phyloP scores from a whole-genome alignment of 1,284 basidiomycete species.

The Melampsora americana region DNA sequence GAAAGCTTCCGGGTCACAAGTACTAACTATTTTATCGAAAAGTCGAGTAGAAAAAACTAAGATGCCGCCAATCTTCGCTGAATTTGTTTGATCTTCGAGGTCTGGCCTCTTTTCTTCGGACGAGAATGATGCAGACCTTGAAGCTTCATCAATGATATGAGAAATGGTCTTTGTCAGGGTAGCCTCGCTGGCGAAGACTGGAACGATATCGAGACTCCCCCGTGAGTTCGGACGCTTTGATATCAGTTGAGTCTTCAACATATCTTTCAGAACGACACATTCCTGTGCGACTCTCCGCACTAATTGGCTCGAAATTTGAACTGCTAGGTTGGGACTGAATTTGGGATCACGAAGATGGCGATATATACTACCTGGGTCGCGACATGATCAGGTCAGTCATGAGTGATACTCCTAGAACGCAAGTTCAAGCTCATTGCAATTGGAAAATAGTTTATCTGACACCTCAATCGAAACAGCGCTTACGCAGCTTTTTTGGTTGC shows the following conservation, averaged over 20 bases:
- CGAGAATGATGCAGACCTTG: background rate
- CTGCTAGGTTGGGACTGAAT: constrained; percentile 20
- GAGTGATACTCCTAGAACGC: background rate
- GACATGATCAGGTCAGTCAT: background rate
- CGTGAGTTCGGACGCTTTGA: background rate
- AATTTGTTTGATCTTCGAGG: background rate
- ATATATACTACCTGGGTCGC: constrained; percentile 23
- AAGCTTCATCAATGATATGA: background rate
- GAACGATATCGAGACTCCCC: background rate
- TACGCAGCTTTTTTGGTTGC: constrained; percentile 39
- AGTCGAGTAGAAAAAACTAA: constrained; percentile 1
- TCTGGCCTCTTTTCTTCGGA: too few species aligned
- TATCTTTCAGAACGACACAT: constrained; percentile 21
- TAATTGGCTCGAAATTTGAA: constrained; percentile 35
- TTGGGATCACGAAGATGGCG: constrained; percentile 27
- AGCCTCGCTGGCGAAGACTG: constrained; percentile 11
- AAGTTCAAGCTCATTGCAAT: too few species aligned
- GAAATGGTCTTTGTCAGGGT: constrained; percentile 8
- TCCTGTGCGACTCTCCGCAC: constrained; percentile 24
- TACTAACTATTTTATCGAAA: background rate
- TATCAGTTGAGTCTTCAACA: background rate
- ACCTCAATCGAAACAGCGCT: background rate
- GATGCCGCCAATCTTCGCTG: background rate
- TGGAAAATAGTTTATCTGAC: too few species aligned
- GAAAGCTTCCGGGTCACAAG: background rate